phyloP scores from a whole-genome alignment of 2,329 filamentous ascomycete species.

The Fusarium temperatum region DNA sequence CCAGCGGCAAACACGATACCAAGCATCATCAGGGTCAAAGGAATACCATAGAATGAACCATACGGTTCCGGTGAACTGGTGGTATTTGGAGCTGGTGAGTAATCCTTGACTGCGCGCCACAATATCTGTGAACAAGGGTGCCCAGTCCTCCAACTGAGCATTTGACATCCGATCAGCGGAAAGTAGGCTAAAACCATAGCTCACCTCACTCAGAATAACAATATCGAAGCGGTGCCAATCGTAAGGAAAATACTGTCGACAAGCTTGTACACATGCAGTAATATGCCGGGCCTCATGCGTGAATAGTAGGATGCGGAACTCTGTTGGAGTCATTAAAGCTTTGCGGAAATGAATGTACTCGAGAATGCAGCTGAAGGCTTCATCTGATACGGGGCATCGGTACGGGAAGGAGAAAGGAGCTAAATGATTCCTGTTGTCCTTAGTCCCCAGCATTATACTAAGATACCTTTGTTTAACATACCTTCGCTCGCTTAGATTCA shows the following conservation, averaged over 20 bases:
- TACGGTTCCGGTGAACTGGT: rapidly evolving
- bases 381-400: rapidly evolving
- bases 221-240: rapidly evolving
- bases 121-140: rapidly evolving
- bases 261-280: rapidly evolving
- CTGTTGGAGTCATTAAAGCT: rapidly evolving
- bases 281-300: rapidly evolving
- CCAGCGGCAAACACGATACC: neutral
- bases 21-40: neutral
- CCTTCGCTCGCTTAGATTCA: neutral
- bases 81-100: rapidly evolving
- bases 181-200: neutral
- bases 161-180: rapidly evolving
- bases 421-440: rapidly evolving
- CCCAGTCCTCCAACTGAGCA: neutral
- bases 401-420: rapidly evolving
- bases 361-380: rapidly evolving
- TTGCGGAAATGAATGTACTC: neutral
- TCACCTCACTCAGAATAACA: rapidly evolving
- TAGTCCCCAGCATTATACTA: rapidly evolving
- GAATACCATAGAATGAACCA: neutral
- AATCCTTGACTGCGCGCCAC: rapidly evolving
- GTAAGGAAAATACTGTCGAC: neutral
- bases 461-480: rapidly evolving
- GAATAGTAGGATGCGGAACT: rapidly evolving